phyloP scores from a whole-genome alignment of 1,139 yeast genomes.

The Kodamaea alishanica region DNA sequence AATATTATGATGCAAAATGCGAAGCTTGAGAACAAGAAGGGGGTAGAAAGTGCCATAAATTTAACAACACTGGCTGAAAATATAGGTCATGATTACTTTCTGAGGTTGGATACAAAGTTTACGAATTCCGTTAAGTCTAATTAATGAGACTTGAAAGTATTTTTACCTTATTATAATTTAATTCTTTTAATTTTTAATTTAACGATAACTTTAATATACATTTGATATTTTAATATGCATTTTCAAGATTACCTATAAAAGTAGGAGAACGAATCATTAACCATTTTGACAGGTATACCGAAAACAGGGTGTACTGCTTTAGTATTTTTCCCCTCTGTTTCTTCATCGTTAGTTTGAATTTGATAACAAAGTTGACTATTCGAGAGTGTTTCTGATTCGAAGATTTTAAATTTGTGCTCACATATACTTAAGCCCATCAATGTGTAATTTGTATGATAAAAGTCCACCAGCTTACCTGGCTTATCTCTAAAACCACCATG shows the following conservation, averaged over 20 bases:
- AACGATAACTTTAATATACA: neutral
- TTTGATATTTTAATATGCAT: neutral
- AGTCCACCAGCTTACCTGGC: constrained; percentile 78
- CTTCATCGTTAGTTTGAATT: constrained; percentile 5
- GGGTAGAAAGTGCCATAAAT: constrained; percentile 1
- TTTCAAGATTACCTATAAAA: constrained; percentile 5
- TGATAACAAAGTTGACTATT: no score
- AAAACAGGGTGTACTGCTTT: constrained; percentile 57
- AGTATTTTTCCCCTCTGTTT: constrained; percentile 20
- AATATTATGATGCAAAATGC: constrained; percentile 6
- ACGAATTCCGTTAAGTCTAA: constrained; percentile 12
- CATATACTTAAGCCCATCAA: constrained; percentile 72
- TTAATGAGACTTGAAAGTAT: neutral
- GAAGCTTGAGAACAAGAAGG: neutral
- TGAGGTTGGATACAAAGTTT: constrained; percentile 8
- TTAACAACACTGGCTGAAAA: neutral
- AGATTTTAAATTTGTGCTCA: constrained; percentile 27
- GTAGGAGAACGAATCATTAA: constrained; percentile 19
- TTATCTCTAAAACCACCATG: constrained; percentile 83
- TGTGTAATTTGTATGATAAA: constrained; percentile 87
- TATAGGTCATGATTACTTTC: constrained; percentile 12
- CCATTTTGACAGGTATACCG: constrained; percentile 48
- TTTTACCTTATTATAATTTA: neutral
- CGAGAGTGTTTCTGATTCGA: constrained; percentile 7
- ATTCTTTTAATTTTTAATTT: neutral